Evolutionary conservation across 73 alveolate species (phyloP).

Genomic region (Diophrys sp.): DNA sequence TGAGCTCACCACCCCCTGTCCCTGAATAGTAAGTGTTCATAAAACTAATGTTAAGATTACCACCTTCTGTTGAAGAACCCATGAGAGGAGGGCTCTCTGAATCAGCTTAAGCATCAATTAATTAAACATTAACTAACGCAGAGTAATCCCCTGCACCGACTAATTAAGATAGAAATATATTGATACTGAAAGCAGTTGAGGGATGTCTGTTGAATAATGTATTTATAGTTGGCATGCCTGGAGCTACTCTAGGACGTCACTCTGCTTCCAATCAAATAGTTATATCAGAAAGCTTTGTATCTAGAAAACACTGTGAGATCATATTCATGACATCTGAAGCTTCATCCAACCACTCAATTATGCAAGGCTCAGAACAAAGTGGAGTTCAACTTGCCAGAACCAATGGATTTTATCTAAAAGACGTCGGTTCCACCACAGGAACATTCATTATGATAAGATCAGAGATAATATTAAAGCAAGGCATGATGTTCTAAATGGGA

Average conservation of each 20-base stretch:
- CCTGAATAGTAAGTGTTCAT: neutral
- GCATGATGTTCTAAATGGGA: conserved; percentile 84
- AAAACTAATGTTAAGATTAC: neutral
- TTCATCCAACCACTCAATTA: neutral
- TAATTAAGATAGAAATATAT: conserved; percentile 14
- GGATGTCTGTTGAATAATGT: conserved; percentile 71
- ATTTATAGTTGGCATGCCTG: conserved; percentile 69
- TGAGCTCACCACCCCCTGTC: neutral
- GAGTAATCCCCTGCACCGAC: neutral
- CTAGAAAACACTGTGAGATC: conserved; percentile 81
- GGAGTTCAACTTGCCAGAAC: conserved; percentile 26
- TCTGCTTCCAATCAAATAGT: conserved; percentile 79
- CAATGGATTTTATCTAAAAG: conserved; percentile 62
- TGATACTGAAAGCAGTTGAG: conserved; percentile 78
- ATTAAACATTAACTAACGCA: neutral
- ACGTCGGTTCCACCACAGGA: conserved; percentile 82
- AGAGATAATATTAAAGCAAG: conserved; percentile 49
- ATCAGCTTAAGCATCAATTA: conserved; percentile 3
- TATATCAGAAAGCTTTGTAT: conserved; percentile 72
- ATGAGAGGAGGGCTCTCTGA: neutral
- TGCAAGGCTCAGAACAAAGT: neutral
- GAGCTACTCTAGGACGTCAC: conserved; percentile 82
- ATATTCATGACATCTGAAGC: conserved; percentile 18
- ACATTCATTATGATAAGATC: conserved; percentile 70
- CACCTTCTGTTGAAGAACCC: too few species aligned